phyloP scores from a whole-genome alignment of 2,329 filamentous ascomycete genomes.

The Penicillium vulpinum region DNA sequence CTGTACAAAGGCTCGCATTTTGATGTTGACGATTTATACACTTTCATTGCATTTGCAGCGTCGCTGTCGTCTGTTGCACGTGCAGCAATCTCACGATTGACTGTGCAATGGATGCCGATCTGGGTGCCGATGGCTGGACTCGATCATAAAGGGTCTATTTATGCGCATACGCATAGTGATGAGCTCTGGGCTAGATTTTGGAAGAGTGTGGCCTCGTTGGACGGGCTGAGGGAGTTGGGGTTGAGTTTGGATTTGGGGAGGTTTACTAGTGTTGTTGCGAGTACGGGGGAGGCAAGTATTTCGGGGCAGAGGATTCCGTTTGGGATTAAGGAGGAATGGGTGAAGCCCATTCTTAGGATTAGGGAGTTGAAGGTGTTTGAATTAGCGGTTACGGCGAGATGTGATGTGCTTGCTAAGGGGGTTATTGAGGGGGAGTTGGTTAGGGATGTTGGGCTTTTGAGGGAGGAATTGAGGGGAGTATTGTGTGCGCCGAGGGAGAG shows the following conservation, averaged over 20 bases:
- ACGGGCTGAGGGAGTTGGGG: conserved; percentile 20
- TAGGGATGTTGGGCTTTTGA: conserved; percentile 27
- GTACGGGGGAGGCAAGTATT: conserved; percentile 15
- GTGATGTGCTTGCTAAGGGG: conserved; percentile 30
- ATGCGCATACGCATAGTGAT: conserved; percentile 40
- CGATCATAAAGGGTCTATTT: conserved; percentile 34
- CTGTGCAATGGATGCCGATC: conserved; percentile 37
- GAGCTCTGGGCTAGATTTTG: conserved; percentile 36
- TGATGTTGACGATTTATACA: conserved; percentile 40
- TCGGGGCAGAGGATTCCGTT: conserved; percentile 29
- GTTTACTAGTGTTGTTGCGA: conserved; percentile 25
- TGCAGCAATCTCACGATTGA: conserved; percentile 23
- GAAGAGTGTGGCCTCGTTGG: conserved; percentile 23
- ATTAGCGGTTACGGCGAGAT: conserved; percentile 35
- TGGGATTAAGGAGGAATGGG: conserved; percentile 30
- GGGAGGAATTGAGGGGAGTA: conserved; percentile 27
- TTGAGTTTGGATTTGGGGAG: conserved; percentile 35
- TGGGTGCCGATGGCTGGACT: conserved; percentile 37
- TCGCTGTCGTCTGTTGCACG: conserved; percentile 24
- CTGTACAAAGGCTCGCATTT: conserved; percentile 34
- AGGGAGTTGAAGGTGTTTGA: conserved; percentile 34
- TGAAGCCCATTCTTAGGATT: conserved; percentile 31
- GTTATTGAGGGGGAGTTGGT: conserved; percentile 30
- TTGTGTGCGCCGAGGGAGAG: conserved; percentile 25
- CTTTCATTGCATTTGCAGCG: conserved; percentile 36